A percentile compares a stretch with the other conserved stretches of the same genome.
phyloP scores from a whole-genome alignment of 768 basidiomycete genomes.

The Termitomyces bulborhizus region DNA sequence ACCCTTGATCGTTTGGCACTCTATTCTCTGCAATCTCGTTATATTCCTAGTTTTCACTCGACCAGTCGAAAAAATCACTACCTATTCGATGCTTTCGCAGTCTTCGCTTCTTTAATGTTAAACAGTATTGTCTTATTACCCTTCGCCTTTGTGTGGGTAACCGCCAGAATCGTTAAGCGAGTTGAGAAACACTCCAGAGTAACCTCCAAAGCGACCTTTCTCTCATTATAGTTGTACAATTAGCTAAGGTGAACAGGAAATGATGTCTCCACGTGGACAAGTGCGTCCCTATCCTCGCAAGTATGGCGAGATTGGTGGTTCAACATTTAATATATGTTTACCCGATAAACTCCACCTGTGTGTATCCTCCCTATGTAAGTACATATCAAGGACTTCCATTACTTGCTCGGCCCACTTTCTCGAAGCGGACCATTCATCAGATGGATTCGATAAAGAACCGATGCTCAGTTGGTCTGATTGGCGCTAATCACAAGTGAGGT shows the following conservation, averaged over 20 bases:
- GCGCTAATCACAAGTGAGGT: neutral
- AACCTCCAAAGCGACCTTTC: no score
- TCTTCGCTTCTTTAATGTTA: neutral
- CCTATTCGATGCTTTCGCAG: neutral
- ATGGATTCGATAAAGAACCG: neutral
- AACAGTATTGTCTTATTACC: neutral
- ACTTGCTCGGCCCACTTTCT: neutral
- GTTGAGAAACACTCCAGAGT: neutral
- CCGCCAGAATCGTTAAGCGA: neutral
- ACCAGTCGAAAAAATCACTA: neutral
- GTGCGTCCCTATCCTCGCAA: no score
- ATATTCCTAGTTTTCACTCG: neutral
- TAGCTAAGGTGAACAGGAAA: no score
- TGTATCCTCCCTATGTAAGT: neutral
- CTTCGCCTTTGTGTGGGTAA: neutral
- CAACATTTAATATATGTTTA: neutral
- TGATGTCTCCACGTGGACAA: no score
- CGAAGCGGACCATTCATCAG: neutral
- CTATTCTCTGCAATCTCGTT: neutral
- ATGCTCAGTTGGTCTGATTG: neutral
- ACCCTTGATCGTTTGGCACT: neutral
- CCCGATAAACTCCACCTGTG: neutral
- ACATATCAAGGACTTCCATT: neutral
- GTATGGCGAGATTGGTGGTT: neutral
- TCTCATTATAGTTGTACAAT: no score